Evolutionary conservation across 768 basidiomycete species (phyloP), one percentile per base, ranked within the genome.

Genomic region (Porpolomopsis calyptriformis): DNA sequence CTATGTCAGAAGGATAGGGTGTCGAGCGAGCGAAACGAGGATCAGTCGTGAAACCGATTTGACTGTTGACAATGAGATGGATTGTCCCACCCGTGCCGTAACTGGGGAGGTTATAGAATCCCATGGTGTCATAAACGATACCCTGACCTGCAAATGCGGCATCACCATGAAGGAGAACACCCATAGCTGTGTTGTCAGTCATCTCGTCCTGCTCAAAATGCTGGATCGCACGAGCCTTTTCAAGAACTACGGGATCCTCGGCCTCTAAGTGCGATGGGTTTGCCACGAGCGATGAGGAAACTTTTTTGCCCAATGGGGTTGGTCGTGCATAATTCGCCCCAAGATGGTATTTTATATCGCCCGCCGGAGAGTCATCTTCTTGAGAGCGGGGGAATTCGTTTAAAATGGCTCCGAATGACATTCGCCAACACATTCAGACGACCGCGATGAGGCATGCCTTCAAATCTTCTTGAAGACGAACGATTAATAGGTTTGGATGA

Each of bases 381-480:
- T 76, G 74, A 12, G 73, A 73, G 5, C 92, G 92, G 8, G 82
- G 77, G 63, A 98, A 98, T 66, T 98, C 94, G 67, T 97, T 94
- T 46, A 99, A 70, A 60, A 99, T 97, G 50, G 90, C 96, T 65
- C 98, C 94, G 54, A 56, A 99, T 93, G 63, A 99, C 96, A 64
- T 99, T 99, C 52, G 83, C 94, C 54, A 99, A 77, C 35, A 99
- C 92, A 59, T 99, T 99, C 51, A 99, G 77, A 59, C 96, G 87
- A 44, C 96, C 96, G 64, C 96, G 91, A 71, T 99, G 96, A 19
- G 96, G 92, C 96, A 99, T 99, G 56, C 96, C 96, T n/a, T n/a
- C n/a, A n/a, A n/a, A n/a, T n/a, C n/a, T n/a, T n/a, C n/a, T n/a
- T n/a, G n/a, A n/a, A n/a, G n/a, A n/a, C n/a, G n/a, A n/a, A n/a